A percentile compares a stretch with the other conserved stretches of the same genome.
phyloP scores from a whole-genome alignment of 2,329 filamentous ascomycete genomes.

The Pochonia chlamydosporia region DNA sequence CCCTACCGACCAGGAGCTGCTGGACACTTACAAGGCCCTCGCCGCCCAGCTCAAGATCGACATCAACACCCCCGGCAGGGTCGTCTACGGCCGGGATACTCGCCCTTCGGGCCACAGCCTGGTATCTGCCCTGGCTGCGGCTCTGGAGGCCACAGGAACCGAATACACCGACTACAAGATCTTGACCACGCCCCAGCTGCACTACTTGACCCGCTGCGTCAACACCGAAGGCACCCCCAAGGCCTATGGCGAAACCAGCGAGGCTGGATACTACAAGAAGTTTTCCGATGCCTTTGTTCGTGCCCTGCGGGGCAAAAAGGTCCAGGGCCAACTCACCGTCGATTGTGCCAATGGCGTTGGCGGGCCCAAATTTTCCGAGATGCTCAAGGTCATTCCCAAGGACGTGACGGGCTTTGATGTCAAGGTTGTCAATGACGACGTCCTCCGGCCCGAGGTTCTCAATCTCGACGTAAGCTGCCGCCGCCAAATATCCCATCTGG shows the following conservation, averaged over 20 bases:
- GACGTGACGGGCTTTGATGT: conserved; percentile 69
- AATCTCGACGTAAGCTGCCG: conserved; percentile 69
- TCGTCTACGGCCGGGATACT: conserved; percentile 89
- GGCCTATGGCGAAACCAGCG: conserved; percentile 82
- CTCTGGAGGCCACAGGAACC: conserved; percentile 68
- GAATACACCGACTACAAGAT: conserved; percentile 82
- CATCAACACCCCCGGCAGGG: conserved; percentile 62
- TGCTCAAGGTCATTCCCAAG: conserved; percentile 75
- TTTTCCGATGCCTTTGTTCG: conserved; percentile 76
- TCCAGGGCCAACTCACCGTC: conserved; percentile 70
- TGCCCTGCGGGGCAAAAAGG: conserved; percentile 71
- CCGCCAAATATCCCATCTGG: background rate
- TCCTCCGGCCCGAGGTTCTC: conserved; percentile 80
- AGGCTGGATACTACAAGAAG: conserved; percentile 94
- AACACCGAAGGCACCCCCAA: conserved; percentile 87
- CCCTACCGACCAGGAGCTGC: conserved; percentile 65
- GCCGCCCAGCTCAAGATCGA: conserved; percentile 73
- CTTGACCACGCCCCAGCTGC: conserved; percentile 93
- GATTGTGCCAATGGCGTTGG: conserved; percentile 97
- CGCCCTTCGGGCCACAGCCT: conserved; percentile 85
- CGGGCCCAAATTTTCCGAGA: conserved; percentile 79
- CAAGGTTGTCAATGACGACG: conserved; percentile 87
- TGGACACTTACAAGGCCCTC: conserved; percentile 69
- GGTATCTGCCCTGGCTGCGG: conserved; percentile 71
- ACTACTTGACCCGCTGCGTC: conserved; percentile 90